Evolutionary conservation across 805 yeast genomes (phyloP), one percentile per base, ranked within the genome.

Genomic region (Metschnikowia arizonensis): DNA sequence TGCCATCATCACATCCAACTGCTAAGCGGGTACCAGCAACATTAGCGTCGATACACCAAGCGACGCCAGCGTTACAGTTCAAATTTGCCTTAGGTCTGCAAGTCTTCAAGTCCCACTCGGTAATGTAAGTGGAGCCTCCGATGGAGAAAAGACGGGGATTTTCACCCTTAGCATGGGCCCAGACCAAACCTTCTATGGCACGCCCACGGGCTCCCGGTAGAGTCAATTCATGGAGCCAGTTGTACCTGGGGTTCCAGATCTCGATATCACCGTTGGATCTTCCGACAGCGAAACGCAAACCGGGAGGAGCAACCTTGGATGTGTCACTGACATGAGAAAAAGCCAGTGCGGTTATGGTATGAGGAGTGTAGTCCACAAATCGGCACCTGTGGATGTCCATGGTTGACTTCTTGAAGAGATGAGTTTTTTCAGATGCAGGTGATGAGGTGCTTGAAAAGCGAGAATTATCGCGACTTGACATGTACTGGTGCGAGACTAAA

Each of bases 1-100:
- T 74, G 19, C 99, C 99, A 60, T 90, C 95, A 55, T 93, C 99
- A 64, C 98, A 91, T 3, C 98, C 99, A 0, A 87, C 86, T 1
- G 96, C 88, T 29, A 93, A 68, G 55, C 74, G 79, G 48, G 75
- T 66, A 38, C 83, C 85, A 18, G 76, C 67, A 19, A 76, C 74
- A 51, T 81, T 82, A 18, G 81, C 79, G 4, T 85, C 81, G 38
- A 90, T 65, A 6, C 95, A 86, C 99, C 99, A 93, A 45, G 89
- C 85, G 14, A 88, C 82, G 29, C 98, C 97, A 2, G 96, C 86
- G 61, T 89, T 88, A 68, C 96, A 88, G 61, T 90, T 96, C 58
- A 82, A 82, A 62, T 89, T 86, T 40, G 72, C 74, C 41, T 79
- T 59, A 4, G 97, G 95, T 44, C 76, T 65, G 3, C 95, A 88